These are phyloP conservation scores for Vanilla planifolia DNA, from an alignment of 106 monocot species.

Conservation along the genomic window DNA sequence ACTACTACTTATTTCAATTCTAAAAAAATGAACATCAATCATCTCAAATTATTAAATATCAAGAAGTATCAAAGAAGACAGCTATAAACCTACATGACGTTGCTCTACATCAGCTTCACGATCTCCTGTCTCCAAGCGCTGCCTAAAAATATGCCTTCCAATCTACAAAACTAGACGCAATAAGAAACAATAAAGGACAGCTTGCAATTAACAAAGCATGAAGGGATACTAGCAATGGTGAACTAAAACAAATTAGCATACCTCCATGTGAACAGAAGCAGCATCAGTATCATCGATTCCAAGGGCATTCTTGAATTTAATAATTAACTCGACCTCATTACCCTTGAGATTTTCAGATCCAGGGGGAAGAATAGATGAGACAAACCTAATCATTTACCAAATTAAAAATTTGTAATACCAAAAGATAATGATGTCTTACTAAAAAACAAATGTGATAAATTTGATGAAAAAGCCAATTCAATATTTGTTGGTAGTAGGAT, in stretches of 20 bases:
- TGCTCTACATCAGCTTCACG: conserved; percentile 81
- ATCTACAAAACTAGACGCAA: conserved; percentile 36
- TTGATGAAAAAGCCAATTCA: neutral
- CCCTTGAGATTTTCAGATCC: conserved; percentile 83
- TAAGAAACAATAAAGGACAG: neutral
- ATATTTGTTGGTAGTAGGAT: too few relatives aligned
- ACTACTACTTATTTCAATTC: conserved; percentile 2
- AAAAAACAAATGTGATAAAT: too few relatives aligned
- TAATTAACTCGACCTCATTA: conserved; percentile 77
- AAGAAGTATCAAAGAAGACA: neutral
- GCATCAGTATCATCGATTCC: conserved; percentile 96
- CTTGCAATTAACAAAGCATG: neutral
- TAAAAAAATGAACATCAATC: neutral
- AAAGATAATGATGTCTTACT: too few relatives aligned
- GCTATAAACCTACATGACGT: conserved; percentile 39
- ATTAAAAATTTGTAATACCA: too few relatives aligned
- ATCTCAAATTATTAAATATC: neutral
- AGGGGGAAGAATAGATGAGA: conserved; percentile 68
- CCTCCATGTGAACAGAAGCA: conserved; percentile 96
- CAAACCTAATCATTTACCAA: conserved; percentile 57
- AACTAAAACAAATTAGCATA: conserved; percentile 10
- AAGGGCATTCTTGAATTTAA: conserved; percentile 82
- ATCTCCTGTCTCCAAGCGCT: conserved; percentile 86
- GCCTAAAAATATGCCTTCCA: conserved; percentile 84
- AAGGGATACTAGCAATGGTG: neutral